Percentiles rank a stretch among this genome's conserved stretches.
Conservation (phyloP, 805 yeast genomes). For the Myxozyma mucilagina region DNA sequence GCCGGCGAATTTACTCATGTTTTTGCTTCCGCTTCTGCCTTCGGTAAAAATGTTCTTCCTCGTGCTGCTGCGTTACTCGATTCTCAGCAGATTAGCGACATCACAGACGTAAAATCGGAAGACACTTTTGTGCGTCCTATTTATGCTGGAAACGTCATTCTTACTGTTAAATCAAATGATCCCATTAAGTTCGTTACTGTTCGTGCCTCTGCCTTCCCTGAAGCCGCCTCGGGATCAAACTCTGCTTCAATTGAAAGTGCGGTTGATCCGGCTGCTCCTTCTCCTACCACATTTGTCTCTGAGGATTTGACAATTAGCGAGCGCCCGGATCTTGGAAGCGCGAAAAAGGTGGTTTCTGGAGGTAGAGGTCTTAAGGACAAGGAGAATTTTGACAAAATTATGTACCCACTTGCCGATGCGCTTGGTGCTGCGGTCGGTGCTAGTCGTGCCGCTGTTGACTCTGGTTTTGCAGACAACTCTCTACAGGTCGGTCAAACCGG, state of each 20-base stretch:
- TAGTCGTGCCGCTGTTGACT: slow-evolving; percentile 96
- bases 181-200: slow-evolving; percentile 68
- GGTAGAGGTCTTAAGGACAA: slow-evolving; percentile 92
- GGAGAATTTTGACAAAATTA: slow-evolving; percentile 74
- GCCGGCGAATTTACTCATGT: slow-evolving; percentile 61
- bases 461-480: slow-evolving; percentile 94
- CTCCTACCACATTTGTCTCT: slow-evolving; percentile 62
- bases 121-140: slow-evolving; percentile 88
- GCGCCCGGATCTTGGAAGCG: slow-evolving; percentile 89
- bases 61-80: slow-evolving; percentile 83
- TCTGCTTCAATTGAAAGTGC: slow-evolving; percentile 52
- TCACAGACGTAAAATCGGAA: slow-evolving; percentile 63
- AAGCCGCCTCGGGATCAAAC: slow-evolving; percentile 43
- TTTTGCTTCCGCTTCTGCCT: slow-evolving; percentile 77
- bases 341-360: slow-evolving; percentile 80
- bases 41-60: slow-evolving; percentile 84
- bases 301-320: slow-evolving; percentile 75
- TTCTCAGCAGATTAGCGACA: slow-evolving; percentile 83
- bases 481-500: slow-evolving; percentile 98
- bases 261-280: slow-evolving; percentile 40
- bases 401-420: slow-evolving; percentile 81
- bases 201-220: slow-evolving; percentile 77
- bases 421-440: slow-evolving; percentile 95
- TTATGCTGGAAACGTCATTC: slow-evolving; percentile 91
- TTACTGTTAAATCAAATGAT: slow-evolving; percentile 75